These are phyloP conservation scores for Millerozyma miso DNA, from an alignment of 805 yeast genomes.

Conservation along the genomic window DNA sequence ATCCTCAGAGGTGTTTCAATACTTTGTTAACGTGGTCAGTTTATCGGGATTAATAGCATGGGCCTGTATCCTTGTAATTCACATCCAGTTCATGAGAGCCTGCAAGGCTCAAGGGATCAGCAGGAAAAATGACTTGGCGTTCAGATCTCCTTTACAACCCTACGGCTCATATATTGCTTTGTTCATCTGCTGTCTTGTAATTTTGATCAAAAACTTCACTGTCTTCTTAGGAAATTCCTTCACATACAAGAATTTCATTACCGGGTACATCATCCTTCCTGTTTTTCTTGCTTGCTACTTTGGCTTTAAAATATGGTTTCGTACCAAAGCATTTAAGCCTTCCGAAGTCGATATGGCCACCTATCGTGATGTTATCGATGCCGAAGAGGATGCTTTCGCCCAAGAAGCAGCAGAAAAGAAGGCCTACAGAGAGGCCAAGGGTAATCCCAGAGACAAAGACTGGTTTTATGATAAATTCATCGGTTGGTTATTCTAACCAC, in stretches of 20 bases:
- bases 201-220: slow-evolving; percentile 66
- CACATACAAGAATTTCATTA: slow-evolving; percentile 62
- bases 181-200: slow-evolving; percentile 47
- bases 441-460: slow-evolving; percentile 36
- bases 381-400: slow-evolving; percentile 43
- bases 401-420: slow-evolving; percentile 28
- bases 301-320: slow-evolving; percentile 58
- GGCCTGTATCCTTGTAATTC: slow-evolving; percentile 66
- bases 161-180: slow-evolving; percentile 62
- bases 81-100: slow-evolving; percentile 62
- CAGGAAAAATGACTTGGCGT: slow-evolving; percentile 48
- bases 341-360: slow-evolving; percentile 60
- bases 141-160: slow-evolving; percentile 65
- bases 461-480: slow-evolving; percentile 48
- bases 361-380: slow-evolving; percentile 51
- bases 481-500: slow-evolving; percentile 44
- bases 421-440: slow-evolving; percentile 39
- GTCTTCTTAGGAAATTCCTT: slow-evolving; percentile 58
- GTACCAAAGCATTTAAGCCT: slow-evolving; percentile 46
- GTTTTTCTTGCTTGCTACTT: slow-evolving; percentile 50
- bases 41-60: slow-evolving; percentile 73
- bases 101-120: slow-evolving; percentile 58
- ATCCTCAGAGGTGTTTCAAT: slow-evolving; percentile 55
- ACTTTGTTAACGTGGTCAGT: slow-evolving; percentile 73
- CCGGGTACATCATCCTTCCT: slow-evolving; percentile 75